Evolutionary conservation across 2,329 filamentous ascomycete species (phyloP).

Genomic region (Apiospora phragmitis): DNA sequence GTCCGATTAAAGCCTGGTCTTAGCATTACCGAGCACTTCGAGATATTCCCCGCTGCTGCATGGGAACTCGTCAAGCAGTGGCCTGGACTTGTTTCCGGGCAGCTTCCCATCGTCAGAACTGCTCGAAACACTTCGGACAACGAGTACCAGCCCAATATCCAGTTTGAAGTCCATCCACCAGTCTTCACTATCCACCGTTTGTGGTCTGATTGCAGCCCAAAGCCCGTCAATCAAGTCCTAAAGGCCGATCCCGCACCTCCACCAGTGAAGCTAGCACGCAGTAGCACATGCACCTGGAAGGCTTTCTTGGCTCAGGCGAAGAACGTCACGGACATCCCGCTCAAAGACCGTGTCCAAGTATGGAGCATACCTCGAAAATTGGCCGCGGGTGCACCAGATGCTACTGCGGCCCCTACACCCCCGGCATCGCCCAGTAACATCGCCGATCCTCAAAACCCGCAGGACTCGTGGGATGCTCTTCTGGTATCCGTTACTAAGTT

Average conservation of each 20-base stretch:
- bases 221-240: slow-evolving; percentile 57
- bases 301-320: slow-evolving; percentile 79
- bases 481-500: slow-evolving; percentile 66
- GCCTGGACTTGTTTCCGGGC: slow-evolving; percentile 75
- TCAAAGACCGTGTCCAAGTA: slow-evolving; percentile 72
- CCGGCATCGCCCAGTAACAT: slow-evolving; percentile 24
- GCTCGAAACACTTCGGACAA: slow-evolving; percentile 74
- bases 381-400: slow-evolving; percentile 35
- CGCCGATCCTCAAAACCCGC: slow-evolving; percentile 18
- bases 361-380: slow-evolving; percentile 64
- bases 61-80: slow-evolving; percentile 81
- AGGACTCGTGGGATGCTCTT: slow-evolving; percentile 44
- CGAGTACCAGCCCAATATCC: slow-evolving; percentile 60
- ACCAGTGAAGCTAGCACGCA: slow-evolving; percentile 69
- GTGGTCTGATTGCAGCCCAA: slow-evolving; percentile 58
- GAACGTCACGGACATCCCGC: slow-evolving; percentile 63
- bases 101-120: slow-evolving; percentile 70
- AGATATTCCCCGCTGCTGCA: slow-evolving; percentile 74
- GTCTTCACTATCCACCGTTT: slow-evolving; percentile 84
- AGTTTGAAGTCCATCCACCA: slow-evolving; percentile 83
- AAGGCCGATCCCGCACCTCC: slow-evolving; percentile 58
- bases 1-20: slow-evolving; percentile 72
- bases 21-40: slow-evolving; percentile 65
- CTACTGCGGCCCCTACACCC: slow-evolving; percentile 34
- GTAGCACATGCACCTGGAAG: slow-evolving; percentile 68